Evolutionary conservation across 768 basidiomycete species (phyloP), one percentile per base, ranked within the genome.

Genomic region (Rubroboletus pulcherrimus): DNA sequence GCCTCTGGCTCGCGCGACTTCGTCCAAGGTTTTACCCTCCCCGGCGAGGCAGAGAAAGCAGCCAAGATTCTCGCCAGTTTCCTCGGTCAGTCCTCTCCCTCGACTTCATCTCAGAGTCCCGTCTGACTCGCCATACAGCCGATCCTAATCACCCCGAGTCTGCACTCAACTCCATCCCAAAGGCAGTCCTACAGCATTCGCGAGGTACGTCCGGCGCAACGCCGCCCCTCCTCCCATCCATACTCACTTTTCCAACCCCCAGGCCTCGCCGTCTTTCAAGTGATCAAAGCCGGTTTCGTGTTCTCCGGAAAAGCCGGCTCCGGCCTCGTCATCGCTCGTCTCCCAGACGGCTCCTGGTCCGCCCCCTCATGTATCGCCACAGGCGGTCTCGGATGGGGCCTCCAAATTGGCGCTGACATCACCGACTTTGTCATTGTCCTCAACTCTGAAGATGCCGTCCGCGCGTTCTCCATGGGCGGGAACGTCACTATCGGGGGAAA

Each of bases 321-420:
- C 1, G 95, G 95, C 14, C 72, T 96, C 59, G 91, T 98, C 73
- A 89, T 97, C 67, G 89, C 93, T 19, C 87, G 93, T 12, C 81
- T 95, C 42, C 89, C 91, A 9, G 94, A 98, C 66, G 96, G 96
- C 62, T 93, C 92, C 10, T 97, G 93, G 93, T 93, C 90, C 46
- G 96, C 96, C 1, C 96, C 96, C 4, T 93, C 91, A 24, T 98
- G 95, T 75, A 96, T 98, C 67, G 95, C 91, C 31, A 98, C 94
- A 0, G 95, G 91, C 17, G 96, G 96, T 35, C 81, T 95, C 11
- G 93, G 93, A 15, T 93, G 93, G 89, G 93, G 93, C 33, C 84
- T 95, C 41, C 96, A 98, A 73, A 92, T 96, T 54, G 95, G 95
- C 46, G 95, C 95, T 3, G 95, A 97, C 74, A 83, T 95, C 69